Conservation (phyloP, 331 rosid species). For the Rosa hybrid region DNA sequence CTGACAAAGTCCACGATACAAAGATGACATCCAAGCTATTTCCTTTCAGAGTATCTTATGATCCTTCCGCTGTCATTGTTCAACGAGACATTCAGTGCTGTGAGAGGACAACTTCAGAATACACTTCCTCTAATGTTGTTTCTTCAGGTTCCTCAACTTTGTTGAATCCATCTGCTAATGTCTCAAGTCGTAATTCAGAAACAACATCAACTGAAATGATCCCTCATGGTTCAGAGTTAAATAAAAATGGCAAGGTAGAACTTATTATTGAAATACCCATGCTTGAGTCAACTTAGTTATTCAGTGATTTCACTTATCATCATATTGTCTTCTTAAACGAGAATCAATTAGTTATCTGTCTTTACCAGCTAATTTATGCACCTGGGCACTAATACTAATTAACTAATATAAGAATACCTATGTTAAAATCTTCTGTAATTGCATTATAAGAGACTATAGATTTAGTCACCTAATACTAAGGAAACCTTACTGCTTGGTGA, state of each 20-base stretch:
- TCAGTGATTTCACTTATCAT: background rate
- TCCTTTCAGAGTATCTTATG: constrained; percentile 32
- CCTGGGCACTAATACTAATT: background rate
- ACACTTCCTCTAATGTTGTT: constrained; percentile 37
- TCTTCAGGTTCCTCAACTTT: constrained; percentile 35
- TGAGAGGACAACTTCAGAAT: constrained; percentile 47
- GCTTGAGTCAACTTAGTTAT: background rate
- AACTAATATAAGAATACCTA: background rate
- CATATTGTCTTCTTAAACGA: background rate
- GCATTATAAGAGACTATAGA: background rate
- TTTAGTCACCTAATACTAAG: background rate
- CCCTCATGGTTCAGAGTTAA: constrained; percentile 45
- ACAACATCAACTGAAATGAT: constrained; percentile 40
- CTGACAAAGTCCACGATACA: constrained; percentile 46
- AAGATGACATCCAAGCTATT: constrained; percentile 32
- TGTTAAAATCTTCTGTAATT: background rate
- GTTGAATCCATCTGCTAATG: constrained; percentile 38
- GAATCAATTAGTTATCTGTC: background rate
- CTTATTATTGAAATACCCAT: background rate
- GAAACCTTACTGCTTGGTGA: background rate
- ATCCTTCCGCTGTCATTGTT: constrained; percentile 31
- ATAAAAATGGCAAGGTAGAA: constrained; percentile 62
- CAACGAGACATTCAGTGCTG: constrained; percentile 33
- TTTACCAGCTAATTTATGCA: background rate
- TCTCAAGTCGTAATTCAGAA: constrained; percentile 34